Conservation (phyloP, 306 rosid genomes). For the Acmispon strigosus region DNA sequence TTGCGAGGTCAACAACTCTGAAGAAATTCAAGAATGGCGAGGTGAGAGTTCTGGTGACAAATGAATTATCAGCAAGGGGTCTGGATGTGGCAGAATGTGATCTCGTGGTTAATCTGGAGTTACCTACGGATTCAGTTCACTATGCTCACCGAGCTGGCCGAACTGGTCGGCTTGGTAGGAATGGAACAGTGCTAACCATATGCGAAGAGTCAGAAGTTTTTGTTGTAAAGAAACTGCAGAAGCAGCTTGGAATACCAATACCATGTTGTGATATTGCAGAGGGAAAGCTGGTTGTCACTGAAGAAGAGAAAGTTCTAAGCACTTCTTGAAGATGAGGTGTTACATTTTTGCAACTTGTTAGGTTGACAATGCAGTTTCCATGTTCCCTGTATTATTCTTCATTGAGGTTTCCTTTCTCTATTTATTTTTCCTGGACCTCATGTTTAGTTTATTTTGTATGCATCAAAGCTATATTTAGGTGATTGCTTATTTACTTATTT, state of each 20-base stretch:
- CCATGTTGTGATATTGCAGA: conserved; percentile 59
- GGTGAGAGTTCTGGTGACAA: conserved; percentile 75
- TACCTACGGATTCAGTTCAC: conserved; percentile 84
- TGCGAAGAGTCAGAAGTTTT: conserved; percentile 87
- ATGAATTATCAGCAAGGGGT: conserved; percentile 90
- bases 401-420: background rate
- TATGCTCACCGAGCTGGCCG: conserved; percentile 96
- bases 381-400: conserved; percentile 8
- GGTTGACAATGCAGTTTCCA: background rate
- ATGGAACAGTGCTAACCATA: conserved; percentile 69
- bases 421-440: background rate
- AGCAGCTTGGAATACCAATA: conserved; percentile 70
- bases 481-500: conserved; percentile 2
- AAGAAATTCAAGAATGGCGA: conserved; percentile 84
- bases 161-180: conserved; percentile 88
- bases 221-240: conserved; percentile 83
- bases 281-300: conserved; percentile 53
- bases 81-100: conserved; percentile 94
- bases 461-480: background rate
- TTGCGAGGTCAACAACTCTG: conserved; percentile 77
- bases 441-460: background rate
- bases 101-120: conserved; percentile 86
- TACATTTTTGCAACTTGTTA: conserved; percentile 10
- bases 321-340: conserved; percentile 12
- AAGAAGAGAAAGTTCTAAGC: conserved; percentile 36